phyloP scores from a whole-genome alignment of 768 basidiomycete genomes.

The Hypholoma fasciculare region DNA sequence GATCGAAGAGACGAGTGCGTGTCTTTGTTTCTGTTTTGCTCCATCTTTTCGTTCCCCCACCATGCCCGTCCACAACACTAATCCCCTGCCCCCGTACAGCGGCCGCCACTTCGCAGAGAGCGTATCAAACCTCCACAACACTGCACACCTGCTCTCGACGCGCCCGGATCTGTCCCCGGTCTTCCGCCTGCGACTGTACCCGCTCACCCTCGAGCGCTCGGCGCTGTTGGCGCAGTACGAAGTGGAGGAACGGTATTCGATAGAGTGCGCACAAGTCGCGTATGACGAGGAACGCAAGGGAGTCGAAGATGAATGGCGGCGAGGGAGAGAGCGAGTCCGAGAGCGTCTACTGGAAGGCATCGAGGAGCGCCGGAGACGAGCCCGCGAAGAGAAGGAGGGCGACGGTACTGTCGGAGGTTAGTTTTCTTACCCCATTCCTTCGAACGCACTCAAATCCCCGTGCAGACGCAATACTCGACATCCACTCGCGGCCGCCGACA shows the following conservation, averaged over 20 bases:
- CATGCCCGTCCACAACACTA: constrained; percentile 1
- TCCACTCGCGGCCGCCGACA: constrained; percentile 77
- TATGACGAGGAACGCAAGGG: constrained; percentile 78
- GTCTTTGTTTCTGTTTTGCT: constrained; percentile 16
- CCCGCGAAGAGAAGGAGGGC: constrained; percentile 87
- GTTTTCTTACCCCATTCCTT: constrained; percentile 20
- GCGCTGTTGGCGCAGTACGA: constrained; percentile 67
- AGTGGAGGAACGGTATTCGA: constrained; percentile 66
- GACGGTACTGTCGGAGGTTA: constrained; percentile 75
- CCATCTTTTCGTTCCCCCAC: constrained; percentile 1
- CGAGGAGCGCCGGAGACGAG: constrained; percentile 75
- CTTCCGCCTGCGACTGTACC: constrained; percentile 73
- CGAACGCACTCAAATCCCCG: constrained; percentile 6
- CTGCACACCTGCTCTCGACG: constrained; percentile 62
- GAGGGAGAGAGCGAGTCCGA: constrained; percentile 71
- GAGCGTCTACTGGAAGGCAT: constrained; percentile 83
- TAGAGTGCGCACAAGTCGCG: constrained; percentile 65
- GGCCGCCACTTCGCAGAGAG: constrained; percentile 63
- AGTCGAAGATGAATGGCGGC: constrained; percentile 82
- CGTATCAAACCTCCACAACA: constrained; percentile 58
- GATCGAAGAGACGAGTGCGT: constrained; percentile 77
- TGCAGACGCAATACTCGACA: constrained; percentile 71
- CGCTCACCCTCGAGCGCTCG: constrained; percentile 74
- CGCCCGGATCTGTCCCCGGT: constrained; percentile 65
- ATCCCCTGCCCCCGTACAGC: constrained; percentile 31